A percentile compares a stretch with the other conserved stretches of the same genome.
These are phyloP conservation scores for Nemania sp. DNA, from an alignment of 2,329 filamentous ascomycete genomes.

Conservation along the genomic window DNA sequence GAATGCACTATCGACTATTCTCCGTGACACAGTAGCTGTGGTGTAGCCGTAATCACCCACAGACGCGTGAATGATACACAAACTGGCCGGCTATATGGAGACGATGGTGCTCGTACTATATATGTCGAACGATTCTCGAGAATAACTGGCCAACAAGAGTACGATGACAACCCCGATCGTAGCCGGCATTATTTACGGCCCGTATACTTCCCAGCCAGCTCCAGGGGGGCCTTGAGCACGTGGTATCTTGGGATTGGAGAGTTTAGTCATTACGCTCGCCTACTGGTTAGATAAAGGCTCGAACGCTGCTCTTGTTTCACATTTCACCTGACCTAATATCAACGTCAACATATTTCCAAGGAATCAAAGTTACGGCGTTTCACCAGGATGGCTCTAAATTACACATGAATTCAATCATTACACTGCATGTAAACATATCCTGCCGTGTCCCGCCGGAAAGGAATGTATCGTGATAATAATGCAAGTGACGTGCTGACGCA, in stretches of 20 bases:
- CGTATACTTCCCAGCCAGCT: background rate
- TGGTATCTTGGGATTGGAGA: background rate
- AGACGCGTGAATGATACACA: too few species aligned
- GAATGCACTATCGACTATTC: slow-evolving; percentile 19
- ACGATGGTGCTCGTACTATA: slow-evolving; percentile 4
- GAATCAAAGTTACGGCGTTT: too few species aligned
- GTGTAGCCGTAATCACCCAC: too few species aligned
- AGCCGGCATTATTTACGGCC: background rate
- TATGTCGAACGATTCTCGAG: background rate
- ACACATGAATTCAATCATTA: too few species aligned
- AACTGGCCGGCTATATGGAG: slow-evolving; percentile 3
- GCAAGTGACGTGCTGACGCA: too few species aligned
- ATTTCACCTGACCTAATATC: background rate
- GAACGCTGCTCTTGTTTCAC: slow-evolving; percentile 7
- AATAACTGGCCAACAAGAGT: background rate
- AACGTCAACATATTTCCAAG: background rate
- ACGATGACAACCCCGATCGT: background rate
- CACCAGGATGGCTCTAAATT: too few species aligned
- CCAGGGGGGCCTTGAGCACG: background rate
- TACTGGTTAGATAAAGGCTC: background rate
- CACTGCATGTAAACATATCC: too few species aligned
- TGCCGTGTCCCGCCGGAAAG: too few species aligned
- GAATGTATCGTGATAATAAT: too few species aligned
- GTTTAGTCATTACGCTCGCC: background rate
- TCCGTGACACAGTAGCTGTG: slow-evolving; percentile 2